Evolutionary conservation across 345 rosid genomes (phyloP), one percentile per base, ranked within the genome.

Genomic region (Gossypium longicalyx): DNA sequence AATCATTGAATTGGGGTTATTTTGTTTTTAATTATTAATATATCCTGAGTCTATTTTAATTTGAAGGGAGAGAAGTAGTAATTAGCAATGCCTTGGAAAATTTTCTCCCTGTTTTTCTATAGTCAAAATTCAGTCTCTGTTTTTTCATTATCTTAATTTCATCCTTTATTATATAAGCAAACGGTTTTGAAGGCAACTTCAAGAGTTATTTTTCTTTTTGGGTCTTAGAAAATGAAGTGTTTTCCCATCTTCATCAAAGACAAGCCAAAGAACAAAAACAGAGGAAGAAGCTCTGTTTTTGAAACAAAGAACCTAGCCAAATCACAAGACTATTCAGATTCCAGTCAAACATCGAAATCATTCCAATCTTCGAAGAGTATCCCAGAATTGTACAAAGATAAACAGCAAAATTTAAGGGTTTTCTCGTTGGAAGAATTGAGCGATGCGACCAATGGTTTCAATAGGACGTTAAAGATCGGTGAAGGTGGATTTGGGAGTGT

Each of bases 401-500:
- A 83, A 70, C 89, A 86, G 58, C 89, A 86, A 12, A 78, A 82
- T 71, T 78, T 87, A 80, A 88, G 87, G 74, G 97, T 77, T 47
- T 94, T 94, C 83, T 70, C 90, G 29, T 79, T 76, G 69, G 77
- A 85, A 61, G 97, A 94, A 85, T 89, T 94, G 13, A 84, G 74
- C 68, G 86, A 89, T 34, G 93, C 98, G 48, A 91, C 98, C 0
- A 67, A 80, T 82, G 89, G 88, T 3, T 93, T 95, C 83, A 85
- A 47, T 78, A 85, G 90, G 80, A 29, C 74, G 82, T 66, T 89
- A 12, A 90, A 90, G 90, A 80, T 95, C 16, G 99, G 99, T 23
- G 92, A 95, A 83, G 99, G 99, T 67, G 99, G 98, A 13, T 95
- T 95, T 88, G 99, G 99, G 76, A 85, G 88, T 73, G 98, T 95